Conservation (phyloP, 805 yeast genomes). For the Deakozyma indianensis region DNA sequence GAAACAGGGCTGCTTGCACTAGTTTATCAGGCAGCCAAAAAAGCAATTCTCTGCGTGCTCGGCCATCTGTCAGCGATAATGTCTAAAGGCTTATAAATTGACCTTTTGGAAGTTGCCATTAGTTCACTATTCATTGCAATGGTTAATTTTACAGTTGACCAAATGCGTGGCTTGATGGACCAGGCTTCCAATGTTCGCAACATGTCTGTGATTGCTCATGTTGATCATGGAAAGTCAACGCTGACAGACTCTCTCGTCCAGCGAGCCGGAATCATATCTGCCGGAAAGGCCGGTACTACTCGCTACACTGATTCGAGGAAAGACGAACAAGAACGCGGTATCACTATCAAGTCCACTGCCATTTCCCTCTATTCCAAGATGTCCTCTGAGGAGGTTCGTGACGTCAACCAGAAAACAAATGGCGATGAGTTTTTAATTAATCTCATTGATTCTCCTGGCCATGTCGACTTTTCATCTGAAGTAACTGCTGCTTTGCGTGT, state of each 20-base stretch:
- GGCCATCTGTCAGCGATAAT: no score
- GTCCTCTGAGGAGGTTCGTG: constrained; percentile 55
- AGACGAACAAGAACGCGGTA: constrained; percentile 92
- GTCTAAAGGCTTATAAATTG: no score
- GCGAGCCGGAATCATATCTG: constrained; percentile 85
- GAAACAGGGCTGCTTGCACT: no score
- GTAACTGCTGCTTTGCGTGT: constrained; percentile 90
- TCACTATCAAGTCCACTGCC: constrained; percentile 80
- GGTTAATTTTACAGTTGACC: constrained; percentile 22
- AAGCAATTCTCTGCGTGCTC: no score
- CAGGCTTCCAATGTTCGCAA: constrained; percentile 86
- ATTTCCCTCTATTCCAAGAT: constrained; percentile 69
- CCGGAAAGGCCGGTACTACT: constrained; percentile 90
- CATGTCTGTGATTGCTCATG: constrained; percentile 95
- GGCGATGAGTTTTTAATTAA: constrained; percentile 79
- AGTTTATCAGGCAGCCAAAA: no score
- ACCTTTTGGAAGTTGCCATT: no score
- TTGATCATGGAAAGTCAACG: constrained; percentile 91
- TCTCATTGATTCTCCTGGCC: constrained; percentile 92
- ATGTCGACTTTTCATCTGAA: constrained; percentile 91
- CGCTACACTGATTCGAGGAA: constrained; percentile 90
- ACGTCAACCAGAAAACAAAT: constrained; percentile 56
- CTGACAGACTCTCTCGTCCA: constrained; percentile 85
- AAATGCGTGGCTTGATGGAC: constrained; percentile 88
- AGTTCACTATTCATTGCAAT: no score